Percentiles rank a stretch among this genome's conserved stretches.
Conservation (phyloP, 164 flowering plant species). For the Sedum album region DNA sequence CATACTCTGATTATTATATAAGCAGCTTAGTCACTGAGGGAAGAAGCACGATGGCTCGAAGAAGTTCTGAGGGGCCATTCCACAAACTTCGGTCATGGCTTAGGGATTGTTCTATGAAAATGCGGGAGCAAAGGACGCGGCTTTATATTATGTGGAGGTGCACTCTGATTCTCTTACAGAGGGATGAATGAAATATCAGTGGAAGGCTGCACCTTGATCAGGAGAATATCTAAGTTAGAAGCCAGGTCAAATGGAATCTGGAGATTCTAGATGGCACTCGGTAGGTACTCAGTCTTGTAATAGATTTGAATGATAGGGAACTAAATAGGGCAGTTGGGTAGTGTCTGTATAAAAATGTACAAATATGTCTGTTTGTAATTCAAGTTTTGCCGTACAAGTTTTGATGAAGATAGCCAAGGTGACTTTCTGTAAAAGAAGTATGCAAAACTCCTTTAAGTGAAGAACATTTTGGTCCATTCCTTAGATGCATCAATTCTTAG, state of each 20-base stretch:
- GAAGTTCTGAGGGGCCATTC: not conserved
- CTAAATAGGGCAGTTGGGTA: not conserved
- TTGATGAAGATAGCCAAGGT: no score
- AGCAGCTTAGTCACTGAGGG: not conserved
- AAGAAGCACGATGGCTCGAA: not conserved
- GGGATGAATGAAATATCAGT: constrained; percentile 6
- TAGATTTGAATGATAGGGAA: not conserved
- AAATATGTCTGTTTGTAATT: not conserved
- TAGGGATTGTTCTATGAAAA: constrained; percentile 26
- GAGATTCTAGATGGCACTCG: not conserved
- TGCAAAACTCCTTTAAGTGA: no score
- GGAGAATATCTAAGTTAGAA: not conserved
- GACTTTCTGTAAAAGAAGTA: no score
- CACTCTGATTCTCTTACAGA: constrained; percentile 38
- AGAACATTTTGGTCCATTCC: no score
- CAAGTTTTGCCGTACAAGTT: not conserved
- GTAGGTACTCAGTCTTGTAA: not conserved
- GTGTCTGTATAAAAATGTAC: not conserved
- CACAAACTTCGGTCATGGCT: constrained; percentile 25
- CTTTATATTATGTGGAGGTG: constrained; percentile 53
- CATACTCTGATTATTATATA: not conserved
- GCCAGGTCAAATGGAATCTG: not conserved
- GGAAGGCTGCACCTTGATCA: not conserved
- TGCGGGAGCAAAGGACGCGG: constrained; percentile 31
- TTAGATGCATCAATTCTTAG: no score